phyloP scores from a whole-genome alignment of 1,284 basidiomycete species.

The Anthracocystis setariae region DNA sequence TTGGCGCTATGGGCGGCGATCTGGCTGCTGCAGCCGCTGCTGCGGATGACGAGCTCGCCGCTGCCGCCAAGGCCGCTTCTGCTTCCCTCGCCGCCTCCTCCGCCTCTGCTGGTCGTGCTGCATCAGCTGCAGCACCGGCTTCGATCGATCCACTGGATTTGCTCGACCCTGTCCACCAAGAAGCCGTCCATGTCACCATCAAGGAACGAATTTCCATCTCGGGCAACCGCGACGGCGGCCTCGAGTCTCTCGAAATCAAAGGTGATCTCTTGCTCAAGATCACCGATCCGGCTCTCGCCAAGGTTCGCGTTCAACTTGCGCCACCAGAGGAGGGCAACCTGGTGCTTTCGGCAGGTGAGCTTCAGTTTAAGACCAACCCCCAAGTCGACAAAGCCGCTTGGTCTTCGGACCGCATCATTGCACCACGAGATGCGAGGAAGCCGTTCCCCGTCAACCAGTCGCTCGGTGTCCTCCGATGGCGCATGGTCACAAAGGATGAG shows the following conservation, averaged over 20 bases:
- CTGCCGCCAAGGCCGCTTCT: conserved; percentile 70
- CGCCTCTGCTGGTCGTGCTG: conserved; percentile 44
- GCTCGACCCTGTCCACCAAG: conserved; percentile 79
- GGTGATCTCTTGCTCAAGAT: conserved; percentile 93
- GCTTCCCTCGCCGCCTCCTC: conserved; percentile 52
- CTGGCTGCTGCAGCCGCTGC: conserved; percentile 59
- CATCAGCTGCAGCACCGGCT: conserved; percentile 71
- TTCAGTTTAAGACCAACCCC: conserved; percentile 95
- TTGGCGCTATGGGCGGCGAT: conserved; percentile 80
- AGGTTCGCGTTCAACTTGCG: conserved; percentile 78
- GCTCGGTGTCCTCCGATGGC: conserved; percentile 85
- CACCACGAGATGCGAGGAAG: conserved; percentile 83
- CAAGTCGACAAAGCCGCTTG: conserved; percentile 88
- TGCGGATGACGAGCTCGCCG: conserved; percentile 67
- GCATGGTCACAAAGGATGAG: conserved; percentile 90
- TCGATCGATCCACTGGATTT: conserved; percentile 56
- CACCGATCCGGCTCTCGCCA: conserved; percentile 78
- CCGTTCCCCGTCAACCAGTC: conserved; percentile 87
- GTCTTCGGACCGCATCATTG: conserved; percentile 76
- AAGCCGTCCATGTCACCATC: conserved; percentile 85
- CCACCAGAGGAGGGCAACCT: conserved; percentile 71
- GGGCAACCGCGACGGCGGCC: conserved; percentile 87
- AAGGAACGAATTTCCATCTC: conserved; percentile 84
- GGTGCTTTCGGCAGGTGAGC: conserved; percentile 74
- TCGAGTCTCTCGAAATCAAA: conserved; percentile 87